These are phyloP conservation scores for Hypoxylon fuscum DNA, from an alignment of 495 filamentous ascomycete genomes.

Conservation along the genomic window DNA sequence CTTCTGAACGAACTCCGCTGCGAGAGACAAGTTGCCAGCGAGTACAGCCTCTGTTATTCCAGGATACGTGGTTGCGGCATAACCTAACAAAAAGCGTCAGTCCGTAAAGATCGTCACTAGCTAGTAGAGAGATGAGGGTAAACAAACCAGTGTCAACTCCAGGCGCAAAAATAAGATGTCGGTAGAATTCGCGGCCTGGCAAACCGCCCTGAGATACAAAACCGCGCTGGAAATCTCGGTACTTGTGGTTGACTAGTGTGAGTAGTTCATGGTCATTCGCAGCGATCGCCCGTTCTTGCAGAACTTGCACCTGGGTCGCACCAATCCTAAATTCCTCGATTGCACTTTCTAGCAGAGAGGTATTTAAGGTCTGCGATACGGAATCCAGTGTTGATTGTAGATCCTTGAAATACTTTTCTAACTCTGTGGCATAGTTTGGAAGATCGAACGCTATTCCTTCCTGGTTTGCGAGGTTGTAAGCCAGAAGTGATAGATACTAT, in stretches of 20 bases:
- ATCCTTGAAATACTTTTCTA: constrained; percentile 68
- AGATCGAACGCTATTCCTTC: constrained; percentile 80
- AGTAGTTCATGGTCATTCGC: constrained; percentile 70
- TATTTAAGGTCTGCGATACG: constrained; percentile 47
- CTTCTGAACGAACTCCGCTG: constrained; percentile 74
- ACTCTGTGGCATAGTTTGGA: constrained; percentile 69
- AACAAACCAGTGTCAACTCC: constrained; percentile 54
- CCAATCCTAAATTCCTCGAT: constrained; percentile 63
- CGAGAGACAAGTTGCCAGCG: constrained; percentile 68
- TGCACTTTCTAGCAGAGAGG: constrained; percentile 39
- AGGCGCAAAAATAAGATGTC: constrained; percentile 84
- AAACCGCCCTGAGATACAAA: constrained; percentile 79
- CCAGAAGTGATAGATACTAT: constrained; percentile 74
- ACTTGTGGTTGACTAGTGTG: constrained; percentile 68
- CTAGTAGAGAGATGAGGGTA: constrained; percentile 71
- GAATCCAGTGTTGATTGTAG: constrained; percentile 63
- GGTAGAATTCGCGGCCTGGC: constrained; percentile 83
- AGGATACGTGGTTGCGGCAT: constrained; percentile 69
- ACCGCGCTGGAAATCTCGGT: constrained; percentile 77
- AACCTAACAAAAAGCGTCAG: constrained; percentile 21
- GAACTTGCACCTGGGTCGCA: constrained; percentile 61
- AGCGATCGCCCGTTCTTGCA: constrained; percentile 67
- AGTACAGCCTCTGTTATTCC: constrained; percentile 80
- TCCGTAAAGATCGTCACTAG: constrained; percentile 42
- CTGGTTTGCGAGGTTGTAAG: constrained; percentile 77